Evolutionary conservation across 345 rosid genomes (phyloP), one percentile per base, ranked within the genome.

Genomic region (Eucalyptus pauciflora): DNA sequence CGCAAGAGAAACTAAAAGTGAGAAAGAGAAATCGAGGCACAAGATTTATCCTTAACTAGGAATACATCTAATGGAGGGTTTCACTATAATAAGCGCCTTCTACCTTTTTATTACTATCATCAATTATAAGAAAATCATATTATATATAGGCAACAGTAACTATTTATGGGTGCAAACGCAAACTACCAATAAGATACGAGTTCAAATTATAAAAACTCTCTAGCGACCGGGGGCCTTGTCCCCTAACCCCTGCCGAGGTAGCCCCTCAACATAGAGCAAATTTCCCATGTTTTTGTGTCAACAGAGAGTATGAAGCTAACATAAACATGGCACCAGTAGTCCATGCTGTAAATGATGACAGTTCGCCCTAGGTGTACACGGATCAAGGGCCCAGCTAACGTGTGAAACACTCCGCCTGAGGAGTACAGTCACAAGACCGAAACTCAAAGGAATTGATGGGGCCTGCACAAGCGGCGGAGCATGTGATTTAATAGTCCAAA

Each of bases 61-160:
- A 4, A 6, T 6, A 60, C 2, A 60, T 27, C 69, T 20, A 60
- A 16, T 60, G 12, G 8, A 27, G 31, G 4, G 15, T 29, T 62
- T 13, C 18, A 13, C 16, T 29, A 62, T 29, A 29, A 13, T 29
- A 7, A 62, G 18, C 0, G 1, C 0, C 8, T 29, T n/a, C 9
- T 18, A 62, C 71, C 9, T 29, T 4, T 62, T 7, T 62, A 5
- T 29, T 62, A 62, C 16, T 13, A 3, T n/a, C 8, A 3, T 62
- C 17, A 62, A 29, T 62, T 62, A 62, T 29, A 62, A 62, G 33
- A 62, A 12, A 62, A 62, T 29, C 4, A 29, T 2, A 29, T 62
- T 13, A 62, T 62, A 62, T 62, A 6, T 7, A 13, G 33, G 29
- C 27, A 56, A 25, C 8, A 13, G 33, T 62, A 13, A 27, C 9